phyloP scores from a whole-genome alignment of 257 asterid species.

The Plantago major region DNA sequence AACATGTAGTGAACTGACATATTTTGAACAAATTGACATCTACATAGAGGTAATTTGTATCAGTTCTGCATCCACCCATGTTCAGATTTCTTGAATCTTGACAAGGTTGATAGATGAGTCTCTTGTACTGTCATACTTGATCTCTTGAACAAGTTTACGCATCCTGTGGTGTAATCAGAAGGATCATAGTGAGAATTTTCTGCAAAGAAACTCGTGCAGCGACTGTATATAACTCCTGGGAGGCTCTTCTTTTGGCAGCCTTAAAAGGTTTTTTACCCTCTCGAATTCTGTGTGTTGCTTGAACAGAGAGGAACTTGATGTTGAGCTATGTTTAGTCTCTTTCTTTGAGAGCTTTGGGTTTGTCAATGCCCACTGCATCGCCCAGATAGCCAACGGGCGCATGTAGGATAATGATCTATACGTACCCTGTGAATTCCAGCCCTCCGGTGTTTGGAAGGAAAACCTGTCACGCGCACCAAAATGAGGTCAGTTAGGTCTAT shows the following conservation, averaged over 20 bases:
- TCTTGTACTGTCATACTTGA: no score
- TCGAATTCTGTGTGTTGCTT: slow-evolving; percentile 34
- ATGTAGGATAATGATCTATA: slow-evolving; percentile 42
- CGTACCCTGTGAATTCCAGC: slow-evolving; percentile 35
- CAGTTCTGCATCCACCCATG: no score
- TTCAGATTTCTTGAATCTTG: no score
- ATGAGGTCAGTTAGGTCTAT: neutral
- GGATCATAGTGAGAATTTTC: slow-evolving; percentile 21
- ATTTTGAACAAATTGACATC: no score
- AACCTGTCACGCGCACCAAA: slow-evolving; percentile 19
- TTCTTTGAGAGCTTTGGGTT: slow-evolving; percentile 15
- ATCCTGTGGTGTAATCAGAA: no score
- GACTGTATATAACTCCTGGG: slow-evolving; percentile 38
- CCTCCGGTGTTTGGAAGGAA: slow-evolving; percentile 50
- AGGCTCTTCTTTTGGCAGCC: slow-evolving; percentile 39
- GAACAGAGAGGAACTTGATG: neutral
- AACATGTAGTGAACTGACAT: no score
- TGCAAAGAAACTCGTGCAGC: slow-evolving; percentile 39
- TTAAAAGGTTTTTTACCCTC: slow-evolving; percentile 36
- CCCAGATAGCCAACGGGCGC: slow-evolving; percentile 51
- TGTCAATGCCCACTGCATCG: slow-evolving; percentile 53
- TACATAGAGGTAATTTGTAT: no score
- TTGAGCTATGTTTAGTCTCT: neutral
- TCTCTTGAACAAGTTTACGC: no score
- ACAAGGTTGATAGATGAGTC: no score